A percentile compares a stretch with the other conserved stretches of the same genome.
These are phyloP conservation scores for Calocybe gambosa DNA, from an alignment of 1,284 basidiomycete species.

Conservation along the genomic window DNA sequence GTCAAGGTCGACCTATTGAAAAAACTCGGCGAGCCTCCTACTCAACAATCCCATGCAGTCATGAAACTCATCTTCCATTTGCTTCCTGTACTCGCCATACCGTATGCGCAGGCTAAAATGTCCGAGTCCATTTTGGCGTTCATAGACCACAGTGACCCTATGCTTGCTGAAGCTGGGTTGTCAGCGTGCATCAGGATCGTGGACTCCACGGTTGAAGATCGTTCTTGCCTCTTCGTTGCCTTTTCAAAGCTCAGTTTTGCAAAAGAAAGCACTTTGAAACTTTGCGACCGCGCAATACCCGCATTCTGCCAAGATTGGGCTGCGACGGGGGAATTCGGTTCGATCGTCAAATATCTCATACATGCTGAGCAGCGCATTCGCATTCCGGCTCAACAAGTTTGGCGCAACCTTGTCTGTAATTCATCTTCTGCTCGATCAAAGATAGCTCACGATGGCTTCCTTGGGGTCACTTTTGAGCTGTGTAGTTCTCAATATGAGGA, in stretches of 20 bases:
- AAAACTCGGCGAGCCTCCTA: conserved; percentile 11
- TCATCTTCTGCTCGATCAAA: conserved; percentile 10
- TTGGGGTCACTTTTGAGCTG: conserved; percentile 12
- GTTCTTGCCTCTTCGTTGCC: conserved; percentile 10
- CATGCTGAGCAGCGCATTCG: conserved; percentile 10
- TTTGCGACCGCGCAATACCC: conserved; percentile 13
- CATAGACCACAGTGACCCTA: conserved; percentile 10
- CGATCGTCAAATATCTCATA: conserved; percentile 6
- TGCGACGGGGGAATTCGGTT: conserved; percentile 6
- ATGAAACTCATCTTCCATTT: conserved; percentile 11
- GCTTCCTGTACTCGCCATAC: conserved; percentile 12
- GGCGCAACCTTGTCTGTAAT: conserved; percentile 9
- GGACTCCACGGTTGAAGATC: conserved; percentile 13
- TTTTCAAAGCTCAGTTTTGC: conserved; percentile 10
- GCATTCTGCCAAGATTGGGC: conserved; percentile 14
- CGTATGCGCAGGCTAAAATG: conserved; percentile 11
- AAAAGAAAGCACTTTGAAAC: conserved; percentile 13
- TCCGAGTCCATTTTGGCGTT: conserved; percentile 7
- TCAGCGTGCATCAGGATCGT: conserved; percentile 13
- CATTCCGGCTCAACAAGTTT: conserved; percentile 9
- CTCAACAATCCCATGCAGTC: conserved; percentile 8
- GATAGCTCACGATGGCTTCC: conserved; percentile 9
- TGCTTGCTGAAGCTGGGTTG: conserved; percentile 10
- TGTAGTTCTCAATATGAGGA: conserved; percentile 14
- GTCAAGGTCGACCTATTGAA: conserved; percentile 6